These are phyloP conservation scores for Penicillium capsulatum DNA, from an alignment of 2,329 filamentous ascomycete species.

Conservation along the genomic window DNA sequence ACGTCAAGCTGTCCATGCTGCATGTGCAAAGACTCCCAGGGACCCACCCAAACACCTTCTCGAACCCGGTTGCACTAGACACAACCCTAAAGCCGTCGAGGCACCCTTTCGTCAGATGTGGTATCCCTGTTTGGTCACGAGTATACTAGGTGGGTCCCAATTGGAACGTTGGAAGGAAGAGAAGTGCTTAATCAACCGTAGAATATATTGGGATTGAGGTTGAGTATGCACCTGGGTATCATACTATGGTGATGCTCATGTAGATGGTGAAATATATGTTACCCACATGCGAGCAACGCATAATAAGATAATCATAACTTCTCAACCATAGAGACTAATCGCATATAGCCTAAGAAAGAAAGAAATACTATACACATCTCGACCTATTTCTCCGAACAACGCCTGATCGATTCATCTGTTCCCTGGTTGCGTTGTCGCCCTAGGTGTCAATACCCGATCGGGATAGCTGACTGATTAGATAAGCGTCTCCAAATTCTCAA, in stretches of 20 bases:
- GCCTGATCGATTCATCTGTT: not conserved
- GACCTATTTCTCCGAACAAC: no score
- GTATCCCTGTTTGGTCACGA: no score
- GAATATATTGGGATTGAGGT: not conserved
- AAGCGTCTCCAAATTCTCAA: conserved; percentile 25
- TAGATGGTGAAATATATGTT: no score
- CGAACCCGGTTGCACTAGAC: not conserved
- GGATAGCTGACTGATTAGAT: conserved; percentile 19
- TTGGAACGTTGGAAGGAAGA: no score
- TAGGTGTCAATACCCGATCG: conserved; percentile 11
- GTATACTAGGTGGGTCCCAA: no score
- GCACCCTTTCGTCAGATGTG: no score
- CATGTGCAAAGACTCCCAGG: conserved; percentile 3
- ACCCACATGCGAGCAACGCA: no score
- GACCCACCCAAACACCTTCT: conserved; percentile 8
- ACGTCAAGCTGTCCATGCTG: conserved; percentile 5
- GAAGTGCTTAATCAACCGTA: not conserved
- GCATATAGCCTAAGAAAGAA: no score
- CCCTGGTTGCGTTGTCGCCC: conserved; percentile 7
- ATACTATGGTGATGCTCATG: not conserved
- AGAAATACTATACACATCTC: no score
- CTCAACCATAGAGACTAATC: no score
- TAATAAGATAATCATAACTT: no score
- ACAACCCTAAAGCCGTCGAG: conserved; percentile 4
- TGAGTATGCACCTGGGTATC: not conserved